Base-by-base conservation (phyloP, 2,329 filamentous ascomycete genomes). In the Trichoderma asperellum region DNA sequence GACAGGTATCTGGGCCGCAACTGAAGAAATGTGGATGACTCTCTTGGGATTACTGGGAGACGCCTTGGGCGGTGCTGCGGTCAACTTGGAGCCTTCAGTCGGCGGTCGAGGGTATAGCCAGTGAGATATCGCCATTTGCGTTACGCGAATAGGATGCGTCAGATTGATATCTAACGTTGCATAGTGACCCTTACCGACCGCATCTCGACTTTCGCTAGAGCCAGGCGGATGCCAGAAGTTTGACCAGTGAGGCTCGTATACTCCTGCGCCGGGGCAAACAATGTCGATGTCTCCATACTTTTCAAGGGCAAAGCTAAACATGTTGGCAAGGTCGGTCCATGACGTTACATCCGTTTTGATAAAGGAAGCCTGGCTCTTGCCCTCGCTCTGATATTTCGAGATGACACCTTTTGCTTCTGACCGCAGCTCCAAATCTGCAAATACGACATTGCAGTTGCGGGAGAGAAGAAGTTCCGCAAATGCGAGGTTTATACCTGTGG, bases 391-490 rank as follows among this genome's bases (percentile, higher is more conserved):
- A 32, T 70, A 21, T 29, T 59, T 55, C 4, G 69, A 47, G 27
- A 70, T 34, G 18, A 70, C 34, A 29, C 62, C 59, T 43, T 68
- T 62, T 40, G 65, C 64, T 37, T 70, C 69, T 63, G 37, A 64
- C 8, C 64, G 47, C 37, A 70, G 58, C 14, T 53, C 37, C 21
- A 70, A 35, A 34, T 70, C 69, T 6, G 69, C 69, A 29, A 70
- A 62, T n/a, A 70, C 65, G 52, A 70, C 69, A 7, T 63, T 68
- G 69, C 69, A 70, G n/a, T 66, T 47, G 12, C 43, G 57, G 53
- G 73, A 72, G 0, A 85, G 76, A 2, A 86, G 78, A 0, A 84
- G 76, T 24, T 79, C 72, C 5, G 82, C 81, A 55, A 85, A 85
- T 3, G 75, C 76, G 11, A 85, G 75, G 68, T 82, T 83, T 70